Evolutionary conservation across 2,329 filamentous ascomycete genomes (phyloP), one percentile per base, ranked within the genome.

Genomic region (Cladosporium sp.): DNA sequence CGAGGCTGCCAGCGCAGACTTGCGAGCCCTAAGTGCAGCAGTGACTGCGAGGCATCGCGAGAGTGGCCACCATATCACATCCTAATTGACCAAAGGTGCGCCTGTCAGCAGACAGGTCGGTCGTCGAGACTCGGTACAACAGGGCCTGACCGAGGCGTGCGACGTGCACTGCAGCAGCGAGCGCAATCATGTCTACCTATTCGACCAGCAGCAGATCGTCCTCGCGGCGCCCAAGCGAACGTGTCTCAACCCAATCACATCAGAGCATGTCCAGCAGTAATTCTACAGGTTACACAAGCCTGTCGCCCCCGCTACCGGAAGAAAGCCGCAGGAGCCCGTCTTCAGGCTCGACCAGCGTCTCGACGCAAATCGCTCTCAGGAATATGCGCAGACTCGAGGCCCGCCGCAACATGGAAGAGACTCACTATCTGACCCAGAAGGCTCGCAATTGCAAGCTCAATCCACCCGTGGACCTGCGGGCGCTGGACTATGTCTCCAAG

Each of bases 401-500:
- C n/a, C 65, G 69, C 19, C 62, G 68, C 25, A 68, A 64, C 14
- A 69, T 72, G 67, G 69, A 72, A 45, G 67, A 70, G 55, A 61
- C 50, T 47, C 70, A 70, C 51, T 68, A 68, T 38, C 50, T 69
- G 28, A 59, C 62, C 49, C 61, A 67, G 40, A 67, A 66, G 50
- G 65, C 66, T 11, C 60, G 66, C 45, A 55, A 66, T 22, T 60
- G 63, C 47, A 66, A 66, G 43, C 58, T 70, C 36, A 71, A 69
- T 45, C 64, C 70, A 17, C 67, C 73, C 1, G 72, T 85, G 61
- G 84, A 87, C 67, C 70, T 86, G 51, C 78, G 82, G 57, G 69
- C 76, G 38, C 78, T 87, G 64, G 84, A 87, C 60, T 84, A 84
- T 72, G 77, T 84, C 59, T 73, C 76, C 52, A 69, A 73, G 28